These are phyloP conservation scores for Phyllosticta citrichinensis DNA, from an alignment of 2,329 filamentous ascomycete species.

Conservation along the genomic window DNA sequence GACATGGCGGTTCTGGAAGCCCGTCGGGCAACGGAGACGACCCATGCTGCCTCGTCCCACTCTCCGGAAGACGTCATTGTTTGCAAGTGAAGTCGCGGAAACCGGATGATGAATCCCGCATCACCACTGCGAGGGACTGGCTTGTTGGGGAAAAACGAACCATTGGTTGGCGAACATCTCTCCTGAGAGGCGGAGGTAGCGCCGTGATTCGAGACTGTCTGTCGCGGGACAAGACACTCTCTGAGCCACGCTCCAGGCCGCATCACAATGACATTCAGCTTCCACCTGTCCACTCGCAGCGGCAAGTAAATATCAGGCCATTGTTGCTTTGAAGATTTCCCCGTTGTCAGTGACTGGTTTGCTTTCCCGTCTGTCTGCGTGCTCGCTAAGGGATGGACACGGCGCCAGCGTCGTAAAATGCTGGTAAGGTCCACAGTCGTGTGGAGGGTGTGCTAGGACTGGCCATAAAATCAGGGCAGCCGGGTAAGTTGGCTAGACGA, in stretches of 20 bases:
- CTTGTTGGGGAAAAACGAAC: background rate
- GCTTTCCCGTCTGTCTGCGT: background rate
- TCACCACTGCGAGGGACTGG: no score
- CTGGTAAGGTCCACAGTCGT: background rate
- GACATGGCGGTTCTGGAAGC: no score
- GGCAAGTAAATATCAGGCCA: background rate
- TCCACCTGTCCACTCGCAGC: background rate
- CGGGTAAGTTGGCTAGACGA: background rate
- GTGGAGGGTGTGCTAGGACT: background rate
- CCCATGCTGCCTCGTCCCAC: no score
- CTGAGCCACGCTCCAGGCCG: background rate
- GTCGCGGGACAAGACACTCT: background rate
- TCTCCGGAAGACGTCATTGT: no score
- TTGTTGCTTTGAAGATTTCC: background rate
- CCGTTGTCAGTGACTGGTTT: background rate
- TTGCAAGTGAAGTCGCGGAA: no score
- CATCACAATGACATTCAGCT: background rate
- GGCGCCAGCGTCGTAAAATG: background rate
- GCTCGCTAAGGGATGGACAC: background rate
- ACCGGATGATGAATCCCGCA: no score
- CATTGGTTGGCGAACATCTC: background rate
- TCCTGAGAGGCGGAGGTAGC: background rate
- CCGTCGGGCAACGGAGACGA: no score
- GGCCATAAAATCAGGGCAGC: background rate
- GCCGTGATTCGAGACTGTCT: background rate